Conservation (phyloP, 2,329 filamentous ascomycete genomes). For the Onygenales sp. region DNA sequence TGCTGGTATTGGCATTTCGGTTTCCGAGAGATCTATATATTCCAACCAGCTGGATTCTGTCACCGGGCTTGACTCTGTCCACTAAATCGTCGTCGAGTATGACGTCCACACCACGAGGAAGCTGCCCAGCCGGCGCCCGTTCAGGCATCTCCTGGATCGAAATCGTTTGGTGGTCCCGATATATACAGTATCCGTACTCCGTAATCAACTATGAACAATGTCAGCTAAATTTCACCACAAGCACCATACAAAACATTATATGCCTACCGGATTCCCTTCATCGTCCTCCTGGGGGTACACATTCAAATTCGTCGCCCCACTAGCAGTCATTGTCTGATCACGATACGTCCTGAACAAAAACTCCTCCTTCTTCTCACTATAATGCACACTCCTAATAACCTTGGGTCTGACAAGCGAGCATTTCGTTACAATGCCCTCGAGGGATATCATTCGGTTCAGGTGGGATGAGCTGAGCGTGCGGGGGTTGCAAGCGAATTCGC, state of each 20-base stretch:
- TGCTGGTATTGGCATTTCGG: constrained; percentile 80
- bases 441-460: constrained; percentile 91
- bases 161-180: constrained; percentile 93
- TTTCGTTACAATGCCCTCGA: constrained; percentile 95
- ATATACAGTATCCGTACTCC: constrained; percentile 92
- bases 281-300: constrained; percentile 93
- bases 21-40: constrained; percentile 92
- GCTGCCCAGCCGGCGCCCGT: constrained; percentile 84
- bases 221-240: background rate
- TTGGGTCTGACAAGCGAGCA: constrained; percentile 93
- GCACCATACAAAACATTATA: constrained; percentile 1
- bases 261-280: constrained; percentile 66
- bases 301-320: constrained; percentile 75
- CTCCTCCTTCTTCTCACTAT: constrained; percentile 74
- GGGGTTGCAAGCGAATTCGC: constrained; percentile 88
- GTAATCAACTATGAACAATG: constrained; percentile 56
- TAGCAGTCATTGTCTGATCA: constrained; percentile 93
- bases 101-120: constrained; percentile 90
- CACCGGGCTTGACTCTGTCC: constrained; percentile 87
- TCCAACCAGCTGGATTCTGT: constrained; percentile 93
- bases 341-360: constrained; percentile 87
- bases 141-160: constrained; percentile 99
- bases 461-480: constrained; percentile 81
- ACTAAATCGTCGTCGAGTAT: constrained; percentile 95
- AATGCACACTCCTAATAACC: constrained; percentile 96